Percentiles rank a stretch among this genome's conserved stretches.
Evolutionary conservation across 1,284 basidiomycete genomes (phyloP).

Genomic region (Puccinia horiana): DNA sequence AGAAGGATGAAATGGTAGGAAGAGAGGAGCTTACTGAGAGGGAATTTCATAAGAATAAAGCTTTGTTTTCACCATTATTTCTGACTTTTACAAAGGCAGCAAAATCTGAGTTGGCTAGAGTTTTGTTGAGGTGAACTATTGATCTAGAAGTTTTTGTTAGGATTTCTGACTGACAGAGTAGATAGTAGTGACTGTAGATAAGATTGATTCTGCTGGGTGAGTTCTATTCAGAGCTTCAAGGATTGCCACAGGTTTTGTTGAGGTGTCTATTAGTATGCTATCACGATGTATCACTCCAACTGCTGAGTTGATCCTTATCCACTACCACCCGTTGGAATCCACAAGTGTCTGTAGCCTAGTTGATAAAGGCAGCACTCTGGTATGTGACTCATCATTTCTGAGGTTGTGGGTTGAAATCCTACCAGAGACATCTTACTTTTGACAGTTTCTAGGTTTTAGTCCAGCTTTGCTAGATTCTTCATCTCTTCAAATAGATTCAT

Average conservation of each 20-base stretch:
- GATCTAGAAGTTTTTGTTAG: background rate
- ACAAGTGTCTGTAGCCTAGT: no score
- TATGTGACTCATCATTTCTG: no score
- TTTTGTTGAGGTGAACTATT: slow-evolving; percentile 1
- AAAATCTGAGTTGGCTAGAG: background rate
- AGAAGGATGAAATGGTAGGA: background rate
- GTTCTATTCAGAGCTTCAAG: background rate
- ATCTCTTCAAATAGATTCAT: background rate
- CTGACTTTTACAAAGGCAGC: background rate
- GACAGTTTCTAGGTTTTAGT: no score
- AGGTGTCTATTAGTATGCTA: no score
- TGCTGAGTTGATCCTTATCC: no score
- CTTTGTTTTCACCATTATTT: background rate
- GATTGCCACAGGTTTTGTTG: background rate
- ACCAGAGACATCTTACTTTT: no score
- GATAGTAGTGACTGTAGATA: background rate
- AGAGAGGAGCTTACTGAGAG: background rate
- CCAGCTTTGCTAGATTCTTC: background rate
- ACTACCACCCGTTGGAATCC: no score
- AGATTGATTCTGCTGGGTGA: background rate
- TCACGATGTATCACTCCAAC: no score
- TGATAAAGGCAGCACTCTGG: no score
- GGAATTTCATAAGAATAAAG: background rate
- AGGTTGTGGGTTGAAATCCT: no score
- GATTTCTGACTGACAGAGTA: slow-evolving; percentile 1